Evolutionary conservation across 352 stramenopile genomes (phyloP), one percentile per base, ranked within the genome.

Genomic region (Globisporangium carolinianum): DNA sequence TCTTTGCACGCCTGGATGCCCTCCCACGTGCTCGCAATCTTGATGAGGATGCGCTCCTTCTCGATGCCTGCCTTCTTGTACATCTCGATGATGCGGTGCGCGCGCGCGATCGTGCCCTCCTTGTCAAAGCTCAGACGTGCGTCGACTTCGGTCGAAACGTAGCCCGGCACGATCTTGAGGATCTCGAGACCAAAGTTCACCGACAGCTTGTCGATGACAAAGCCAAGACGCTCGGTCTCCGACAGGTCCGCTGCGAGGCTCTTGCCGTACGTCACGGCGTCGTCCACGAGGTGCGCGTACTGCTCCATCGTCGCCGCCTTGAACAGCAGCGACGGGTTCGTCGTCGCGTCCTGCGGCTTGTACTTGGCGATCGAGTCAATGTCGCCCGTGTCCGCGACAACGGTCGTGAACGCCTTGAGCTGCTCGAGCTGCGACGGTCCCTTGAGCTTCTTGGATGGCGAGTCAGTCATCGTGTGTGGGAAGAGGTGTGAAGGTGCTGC

Each of bases 141-240:
- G 70, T 99, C 97, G 3, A 99, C 97, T 82, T 99, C 97, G 5
- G 97, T 99, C 42, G 95, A 99, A 46, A 99, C 95, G 72, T 97
- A 97, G 51, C 97, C 97, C 17, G 95, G 90, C 37, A 99, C 96
- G 60, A 99, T 81, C 68, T 97, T 96, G 14, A 97, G 75, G 62
- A 99, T 98, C 68, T 98, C 89, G 24, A 95, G 67, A 51, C 97
- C 97, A 61, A 99, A 98, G 79, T 99, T 98, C 53, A 99, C 97
- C 43, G 94, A 96, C 54, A 99, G 74, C 73, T 97, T 97, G 82
- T 99, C 97, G 62, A 99, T 98, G 57, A 98, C 81, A 64, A 98
- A 70, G 46, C 79, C 83, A 37, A 99, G 73, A 54, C 89, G 80
- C 39, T 97, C 90, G 47, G 74, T 75, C 61, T 97, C 81, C 51